Percentiles rank a stretch among this genome's conserved stretches.
These are phyloP conservation scores for Lipomyces kockii DNA, from an alignment of 805 yeast species.

Conservation along the genomic window DNA sequence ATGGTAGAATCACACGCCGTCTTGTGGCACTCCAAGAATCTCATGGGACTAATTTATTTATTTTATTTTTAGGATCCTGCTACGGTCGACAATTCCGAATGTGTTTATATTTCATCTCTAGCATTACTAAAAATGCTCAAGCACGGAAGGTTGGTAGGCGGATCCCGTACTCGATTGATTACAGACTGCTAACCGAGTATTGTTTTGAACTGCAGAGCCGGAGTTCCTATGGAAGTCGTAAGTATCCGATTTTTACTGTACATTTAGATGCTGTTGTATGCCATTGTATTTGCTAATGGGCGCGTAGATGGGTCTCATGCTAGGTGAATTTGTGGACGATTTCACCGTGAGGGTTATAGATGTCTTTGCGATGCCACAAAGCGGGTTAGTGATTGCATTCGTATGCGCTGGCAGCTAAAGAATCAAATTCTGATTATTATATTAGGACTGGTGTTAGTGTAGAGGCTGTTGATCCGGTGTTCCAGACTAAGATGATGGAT, in stretches of 20 bases:
- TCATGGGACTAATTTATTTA: background rate
- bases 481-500: constrained; percentile 99
- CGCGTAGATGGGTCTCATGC: constrained; percentile 88
- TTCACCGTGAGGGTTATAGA: constrained; percentile 96
- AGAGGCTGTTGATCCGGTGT: constrained; percentile 98
- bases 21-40: background rate
- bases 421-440: constrained; percentile 8
- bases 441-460: constrained; percentile 98
- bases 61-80: constrained; percentile 33
- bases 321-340: constrained; percentile 97
- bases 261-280: constrained; percentile 65
- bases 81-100: constrained; percentile 80
- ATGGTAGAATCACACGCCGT: constrained; percentile 8
- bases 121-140: constrained; percentile 95
- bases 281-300: background rate
- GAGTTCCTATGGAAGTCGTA: constrained; percentile 73
- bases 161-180: constrained; percentile 47
- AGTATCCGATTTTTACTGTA: constrained; percentile 5
- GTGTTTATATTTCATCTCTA: constrained; percentile 92
- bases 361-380: constrained; percentile 99
- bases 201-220: constrained; percentile 42
- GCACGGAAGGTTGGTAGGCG: constrained; percentile 68
- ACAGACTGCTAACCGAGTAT: constrained; percentile 50
- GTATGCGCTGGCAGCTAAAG: too few relatives aligned
- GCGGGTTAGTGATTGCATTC: constrained; percentile 45